These are phyloP conservation scores for Microthyrium microscopicum DNA, from an alignment of 2,329 filamentous ascomycete genomes.

Conservation along the genomic window DNA sequence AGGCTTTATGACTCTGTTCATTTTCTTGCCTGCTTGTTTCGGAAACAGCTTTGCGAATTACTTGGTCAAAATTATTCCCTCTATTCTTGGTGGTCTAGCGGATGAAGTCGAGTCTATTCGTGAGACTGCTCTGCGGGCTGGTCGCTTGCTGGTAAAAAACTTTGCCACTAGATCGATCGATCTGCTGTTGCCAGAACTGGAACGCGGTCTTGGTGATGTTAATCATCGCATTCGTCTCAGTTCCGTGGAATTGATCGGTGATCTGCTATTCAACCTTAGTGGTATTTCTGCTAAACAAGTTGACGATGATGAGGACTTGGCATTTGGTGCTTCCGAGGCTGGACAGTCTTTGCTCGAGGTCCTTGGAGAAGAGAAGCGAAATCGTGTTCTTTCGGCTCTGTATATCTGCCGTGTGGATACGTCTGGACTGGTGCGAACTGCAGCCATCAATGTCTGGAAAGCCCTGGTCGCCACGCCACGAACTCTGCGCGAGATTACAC, in stretches of 20 bases:
- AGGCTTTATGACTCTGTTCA: constrained; percentile 98
- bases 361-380: constrained; percentile 87
- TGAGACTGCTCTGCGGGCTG: constrained; percentile 87
- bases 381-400: constrained; percentile 91
- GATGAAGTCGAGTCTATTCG: constrained; percentile 94
- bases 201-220: constrained; percentile 91
- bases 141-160: constrained; percentile 91
- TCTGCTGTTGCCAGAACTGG: constrained; percentile 80
- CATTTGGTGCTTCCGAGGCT: constrained; percentile 68
- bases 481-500: constrained; percentile 87
- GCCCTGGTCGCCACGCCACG: constrained; percentile 81
- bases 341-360: constrained; percentile 86
- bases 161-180: constrained; percentile 93
- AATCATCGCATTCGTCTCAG: constrained; percentile 96
- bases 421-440: constrained; percentile 72
- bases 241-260: constrained; percentile 92
- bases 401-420: constrained; percentile 98
- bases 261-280: constrained; percentile 92
- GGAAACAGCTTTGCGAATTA: constrained; percentile 97
- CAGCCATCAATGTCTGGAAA: constrained; percentile 91
- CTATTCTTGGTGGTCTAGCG: constrained; percentile 82
- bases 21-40: constrained; percentile 96
- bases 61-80: constrained; percentile 84
- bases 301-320: constrained; percentile 62
- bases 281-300: constrained; percentile 72